Base-by-base conservation (phyloP, 139 green algal species). In the Chlorella vulgaris region DNA sequence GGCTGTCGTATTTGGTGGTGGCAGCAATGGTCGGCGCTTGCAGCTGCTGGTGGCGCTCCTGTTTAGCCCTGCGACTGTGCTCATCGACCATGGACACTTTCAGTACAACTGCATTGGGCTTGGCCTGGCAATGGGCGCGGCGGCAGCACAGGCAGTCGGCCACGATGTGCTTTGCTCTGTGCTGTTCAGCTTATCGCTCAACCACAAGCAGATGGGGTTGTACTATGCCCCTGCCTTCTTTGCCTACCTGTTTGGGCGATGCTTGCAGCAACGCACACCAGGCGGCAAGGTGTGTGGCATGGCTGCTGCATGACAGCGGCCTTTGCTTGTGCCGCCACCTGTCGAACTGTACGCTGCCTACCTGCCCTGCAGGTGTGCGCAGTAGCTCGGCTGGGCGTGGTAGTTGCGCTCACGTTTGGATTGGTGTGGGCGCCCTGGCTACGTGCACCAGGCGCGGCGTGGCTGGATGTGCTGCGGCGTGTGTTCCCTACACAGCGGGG, bases 21-120 rank as follows among this genome's bases (percentile, higher is more conserved):
- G 26, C 29, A 62, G 10, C 39, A 22, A 33, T 50, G 39, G 7
- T 71, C n/a, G 18, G 8, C 19, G 65, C 18, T 43, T 60, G 63
- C 31, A 69, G 3, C 65, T 67, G 66, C 35, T 86, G 47, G 87
- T 95, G 0, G 69, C 81, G 2, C 81, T 78, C 6, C 74, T 98
- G 13, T 88, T 98, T 35, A 92, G 97, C 81, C 97, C 97, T 5
- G 91, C 89, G 1, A 51, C 88, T 1, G 38, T 99, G 5, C 81
- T 99, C 3, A 96, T 98, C 29, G 97, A 99, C 89, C 97, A 99
- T 81, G 97, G 95, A 3, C 97, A 99, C 87, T 99, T 99, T 81
- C 97, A 99, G 85, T 98, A 98, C 88, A 98, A 98, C 86, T 90
- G 87, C 87, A 96, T 98, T 61, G 94, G 91, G 77, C 87, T 98